Base-by-base conservation (phyloP, 345 rosid genomes). In the Populus simonii region DNA sequence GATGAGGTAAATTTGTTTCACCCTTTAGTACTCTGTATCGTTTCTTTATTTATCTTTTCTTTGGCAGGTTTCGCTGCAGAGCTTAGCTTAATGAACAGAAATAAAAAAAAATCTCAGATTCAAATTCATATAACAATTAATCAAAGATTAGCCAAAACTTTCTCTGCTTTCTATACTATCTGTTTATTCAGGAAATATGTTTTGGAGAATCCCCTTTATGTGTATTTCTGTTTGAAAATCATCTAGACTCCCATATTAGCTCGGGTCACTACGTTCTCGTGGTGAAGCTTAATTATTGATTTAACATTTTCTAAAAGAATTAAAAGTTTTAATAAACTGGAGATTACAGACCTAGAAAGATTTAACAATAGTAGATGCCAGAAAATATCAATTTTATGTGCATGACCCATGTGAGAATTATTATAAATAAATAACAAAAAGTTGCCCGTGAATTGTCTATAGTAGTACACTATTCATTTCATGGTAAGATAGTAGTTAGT, bases 1-100 rank as follows among this genome's bases (percentile, higher is more conserved):
- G 88, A 88, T 65, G 88, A 88, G 89, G 90, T 88, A 78, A 66
- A 27, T 11, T 7, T 59, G 15, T 31, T 43, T 45, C n/a, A 51
- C 36, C 38, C 13, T 41, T 41, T 38, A 39, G 47, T 43, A 43
- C 38, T 68, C 17, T 7, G 10, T n/a, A 31, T 27, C 45, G 10
- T 27, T 62, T 61, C 23, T 27, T 38, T 29, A 0, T 25, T 72
- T 25, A 31, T 20, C 29, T 45, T 63, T 43, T 84, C 41, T 78
- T 62, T 71, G 68, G 68, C 65, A 59, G 65, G 65, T 23, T 23
- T 78, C 55, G 45, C 22, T 13, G 4, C 15, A 59, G 49, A 35
- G 22, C 61, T 29, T 70, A 23, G 47, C 23, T 68, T 39, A 70
- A 70, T 43, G 72, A 59, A n/a, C 65, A 23, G 29, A 2, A 22